Evolutionary conservation across 805 yeast species (phyloP), one percentile per base, ranked within the genome.

Genomic region (Phaffomyces antillensis): DNA sequence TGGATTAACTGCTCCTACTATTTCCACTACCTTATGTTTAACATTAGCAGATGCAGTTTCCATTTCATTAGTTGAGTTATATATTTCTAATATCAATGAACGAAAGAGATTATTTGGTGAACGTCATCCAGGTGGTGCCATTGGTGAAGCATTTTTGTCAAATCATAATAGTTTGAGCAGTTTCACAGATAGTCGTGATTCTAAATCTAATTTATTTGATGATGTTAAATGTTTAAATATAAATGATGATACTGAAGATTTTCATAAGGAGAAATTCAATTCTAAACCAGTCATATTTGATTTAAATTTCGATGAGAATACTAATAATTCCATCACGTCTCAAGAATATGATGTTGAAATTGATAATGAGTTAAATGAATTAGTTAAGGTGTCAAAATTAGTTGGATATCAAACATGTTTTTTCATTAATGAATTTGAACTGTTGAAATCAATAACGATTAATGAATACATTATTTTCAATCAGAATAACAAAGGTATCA

Each of bases 51-150:
- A 89, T 58, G 86, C 95, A 1, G 75, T 84, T 15, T 76, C 85
- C 34, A 73, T 89, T 40, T 84, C 95, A 0, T 64, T 89, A 23
- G 75, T 81, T 40, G 93, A 87, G 57, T 59, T 82, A 56, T 73
- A 81, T 43, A 79, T 79, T 44, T 66, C 67, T 9, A 88, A 86
- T 55, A 62, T 70, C 28, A 61, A 65, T 33, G 66, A 70, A 45
- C 68, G 96, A 36, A 73, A 72, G 50, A 64, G 61, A 46, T 62
- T 72, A 33, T 88, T 88, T 63, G 81, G 83, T 9, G 75, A 74
- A 49, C 75, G 83, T 58, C 96, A 88, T 57, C 96, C 96, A 2
- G 96, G 96, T 18, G 96, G 96, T 16, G 84, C 93, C 2, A 87
- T 88, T 57, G 96, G 96, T 15, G 69, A 68, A 43, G 67, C 71